Evolutionary conservation across 2,329 filamentous ascomycete genomes (phyloP), one percentile per base, ranked within the genome.

Genomic region (Apiospora hydei): DNA sequence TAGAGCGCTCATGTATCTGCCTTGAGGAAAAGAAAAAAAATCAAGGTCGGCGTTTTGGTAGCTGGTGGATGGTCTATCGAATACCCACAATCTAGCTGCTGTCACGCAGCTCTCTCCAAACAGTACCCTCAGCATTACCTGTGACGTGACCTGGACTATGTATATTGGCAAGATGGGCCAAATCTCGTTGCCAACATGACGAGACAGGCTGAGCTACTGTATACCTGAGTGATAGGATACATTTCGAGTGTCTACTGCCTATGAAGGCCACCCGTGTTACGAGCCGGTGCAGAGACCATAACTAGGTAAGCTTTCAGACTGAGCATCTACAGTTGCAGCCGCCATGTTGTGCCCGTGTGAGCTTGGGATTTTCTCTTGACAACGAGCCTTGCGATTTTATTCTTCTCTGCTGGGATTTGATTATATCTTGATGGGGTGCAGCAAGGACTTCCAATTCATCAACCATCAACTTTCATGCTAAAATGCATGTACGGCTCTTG

Each of bases 41-140:
- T 14, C 38, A 47, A 44, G 69, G 69, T 49, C 18, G 70, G 70
- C 70, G 70, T 71, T 71, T 46, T 71, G 66, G 38, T 49, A 67
- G 57, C 46, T 49, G 57, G 64, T 67, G 51, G 57, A 67, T 61
- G 69, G 69, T 70, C 49, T 30, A 70, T 57, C 69, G 46, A 70
- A 64, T 64, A 64, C 57, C 57, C 57, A 64, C 57, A 61, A 64
- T 64, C 57, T 64, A 30, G 57, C 57, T 64, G 57, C 57, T 64
- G 30, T n/a, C 57, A 64, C 57, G 53, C 53, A 38, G 57, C 57
- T 41, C 30, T 64, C 30, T 41, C 21, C 57, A 38, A 64, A 38
- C 7, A 41, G 6, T 11, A 38, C 16, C 47, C 18, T n/a, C 4
- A 64, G 16, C 8, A 38, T 18, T 21, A 61, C 53, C 21, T 18